Base-by-base conservation (phyloP, 768 basidiomycete genomes). In the Trametes sanguinea region DNA sequence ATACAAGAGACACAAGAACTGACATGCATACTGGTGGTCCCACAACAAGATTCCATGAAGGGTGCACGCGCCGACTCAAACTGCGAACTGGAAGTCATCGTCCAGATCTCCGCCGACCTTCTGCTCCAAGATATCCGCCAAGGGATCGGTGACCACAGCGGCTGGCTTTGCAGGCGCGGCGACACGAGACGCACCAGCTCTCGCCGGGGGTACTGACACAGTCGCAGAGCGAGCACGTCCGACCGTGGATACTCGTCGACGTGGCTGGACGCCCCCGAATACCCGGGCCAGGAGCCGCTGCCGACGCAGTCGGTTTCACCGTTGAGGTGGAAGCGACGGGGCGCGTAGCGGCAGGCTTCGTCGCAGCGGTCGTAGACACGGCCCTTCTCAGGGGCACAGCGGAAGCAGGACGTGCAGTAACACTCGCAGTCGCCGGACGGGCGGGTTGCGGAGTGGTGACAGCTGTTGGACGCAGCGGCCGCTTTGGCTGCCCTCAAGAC, bases 401-500 rank as follows among this genome's bases (percentile, higher is more conserved):
- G 16, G 60, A 43, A 1, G 52, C 59, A 35, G 60, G 43, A 17
- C 60, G 60, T 29, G 54, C 48, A 32, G 40, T 42, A 45, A 53
- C 54, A 16, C 42, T 47, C 33, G 61, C 33, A 30, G 51, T 44
- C 4, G 22, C 22, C 22, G 51, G 61, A 2, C 55, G 54, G 14
- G 17, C 35, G 46, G 55, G 51, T 5, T 62, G 50, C 14, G 51
- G 61, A 2, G 61, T 62, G 14, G 54, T 63, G 39, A 56, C 62
- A 29, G n/a, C 40, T 55, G 42, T 46, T 54, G 3, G 62, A 58
- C 13, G 56, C 16, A 1, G 63, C 63, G 2, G 62, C 62, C 17
- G 61, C 61, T 22, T 64, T 64, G 11, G 63, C 63, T 3, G 63
- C 63, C 3, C 63, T 33, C 13, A 64, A 54, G 1, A 51, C 63